A percentile compares a stretch with the other conserved stretches of the same genome.
Conservation (phyloP, 805 yeast species). For the Myxozyma kluyveri region DNA sequence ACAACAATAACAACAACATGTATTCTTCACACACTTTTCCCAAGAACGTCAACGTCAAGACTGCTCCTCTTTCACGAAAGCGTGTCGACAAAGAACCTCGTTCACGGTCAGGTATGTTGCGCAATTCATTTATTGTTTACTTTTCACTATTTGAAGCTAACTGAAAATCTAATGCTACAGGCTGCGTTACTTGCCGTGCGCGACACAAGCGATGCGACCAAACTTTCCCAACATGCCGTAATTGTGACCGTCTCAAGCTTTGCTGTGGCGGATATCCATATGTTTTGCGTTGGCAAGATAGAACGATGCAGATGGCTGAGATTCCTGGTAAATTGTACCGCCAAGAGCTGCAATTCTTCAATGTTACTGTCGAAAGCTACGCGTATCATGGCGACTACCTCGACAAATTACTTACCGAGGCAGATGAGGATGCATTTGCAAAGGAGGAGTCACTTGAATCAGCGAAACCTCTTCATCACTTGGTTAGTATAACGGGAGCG, state of each 20-base stretch:
- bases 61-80: background rate
- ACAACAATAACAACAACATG: too few relatives aligned
- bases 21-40: too few relatives aligned
- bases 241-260: background rate
- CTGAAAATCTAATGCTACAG: background rate
- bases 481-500: too few relatives aligned
- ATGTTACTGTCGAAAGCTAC: background rate
- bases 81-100: background rate
- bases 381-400: background rate
- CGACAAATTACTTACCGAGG: background rate
- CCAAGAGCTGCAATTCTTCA: background rate
- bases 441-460: background rate
- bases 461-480: too few relatives aligned
- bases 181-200: background rate
- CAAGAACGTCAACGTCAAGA: too few relatives aligned
- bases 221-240: background rate
- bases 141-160: background rate
- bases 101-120: background rate
- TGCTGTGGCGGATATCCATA: background rate
- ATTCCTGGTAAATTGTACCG: background rate
- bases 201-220: background rate
- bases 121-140: too few relatives aligned
- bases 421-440: background rate
- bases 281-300: background rate
- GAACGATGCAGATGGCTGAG: background rate